phyloP scores from a whole-genome alignment of 2,329 filamentous ascomycete genomes.

The Epichloe bromicola region DNA sequence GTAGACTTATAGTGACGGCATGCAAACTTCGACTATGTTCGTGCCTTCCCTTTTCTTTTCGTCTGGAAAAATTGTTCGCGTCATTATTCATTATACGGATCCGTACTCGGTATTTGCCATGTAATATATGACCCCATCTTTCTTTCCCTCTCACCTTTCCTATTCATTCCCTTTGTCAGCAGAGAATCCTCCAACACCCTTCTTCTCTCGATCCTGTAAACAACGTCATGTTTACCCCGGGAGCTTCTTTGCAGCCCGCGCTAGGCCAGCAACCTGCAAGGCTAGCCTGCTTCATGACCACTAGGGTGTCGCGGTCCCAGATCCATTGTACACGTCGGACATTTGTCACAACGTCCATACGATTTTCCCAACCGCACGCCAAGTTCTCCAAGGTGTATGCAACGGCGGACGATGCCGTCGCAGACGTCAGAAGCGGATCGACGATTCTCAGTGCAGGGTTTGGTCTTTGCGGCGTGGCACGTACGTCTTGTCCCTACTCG shows the following conservation, averaged over 20 bases:
- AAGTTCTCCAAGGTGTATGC: conserved; percentile 34
- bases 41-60: not conserved
- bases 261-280: not conserved
- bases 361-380: conserved; percentile 10
- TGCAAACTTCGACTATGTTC: not conserved
- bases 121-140: not conserved
- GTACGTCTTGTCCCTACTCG: conserved; percentile 9
- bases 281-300: conserved; percentile 1
- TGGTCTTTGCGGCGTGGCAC: conserved; percentile 65
- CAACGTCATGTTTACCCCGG: not conserved
- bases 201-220: not conserved
- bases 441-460: conserved; percentile 67
- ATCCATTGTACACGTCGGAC: not conserved
- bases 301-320: not conserved
- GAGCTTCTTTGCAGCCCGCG: not conserved
- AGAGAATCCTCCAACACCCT: not conserved
- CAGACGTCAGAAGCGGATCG: conserved; percentile 56
- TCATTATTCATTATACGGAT: not conserved
- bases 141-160: not conserved
- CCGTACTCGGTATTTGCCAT: too few species aligned
- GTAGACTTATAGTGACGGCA: not conserved
- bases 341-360: conserved; percentile 5
- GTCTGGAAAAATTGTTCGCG: not conserved
- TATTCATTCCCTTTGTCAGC: not conserved
- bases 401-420: conserved; percentile 54